phyloP scores from a whole-genome alignment of 768 basidiomycete species.

The Brasilioporus rufonigricans region DNA sequence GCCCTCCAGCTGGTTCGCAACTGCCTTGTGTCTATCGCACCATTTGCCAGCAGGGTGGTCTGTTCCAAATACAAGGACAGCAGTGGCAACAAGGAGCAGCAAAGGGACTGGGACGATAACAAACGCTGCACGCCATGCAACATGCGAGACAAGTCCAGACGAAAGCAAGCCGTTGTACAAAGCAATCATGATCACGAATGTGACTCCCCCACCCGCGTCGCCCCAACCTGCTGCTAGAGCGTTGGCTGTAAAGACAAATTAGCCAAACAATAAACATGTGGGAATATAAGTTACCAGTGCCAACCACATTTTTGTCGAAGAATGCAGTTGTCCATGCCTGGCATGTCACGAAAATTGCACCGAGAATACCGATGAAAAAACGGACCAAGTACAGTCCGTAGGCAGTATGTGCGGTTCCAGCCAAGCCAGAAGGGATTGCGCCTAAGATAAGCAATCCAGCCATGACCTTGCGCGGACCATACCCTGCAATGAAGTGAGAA shows the following conservation, averaged over 20 bases:
- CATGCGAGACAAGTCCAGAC: conserved; percentile 37
- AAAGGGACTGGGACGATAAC: conserved; percentile 55
- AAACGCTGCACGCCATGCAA: conserved; percentile 56
- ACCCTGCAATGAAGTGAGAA: not conserved
- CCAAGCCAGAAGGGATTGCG: not conserved
- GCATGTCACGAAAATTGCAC: not conserved
- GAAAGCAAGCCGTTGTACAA: conserved; percentile 40
- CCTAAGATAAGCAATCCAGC: not conserved
- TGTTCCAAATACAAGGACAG: not conserved
- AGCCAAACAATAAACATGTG: not conserved
- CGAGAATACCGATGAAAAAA: not conserved
- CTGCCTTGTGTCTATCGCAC: conserved; percentile 4
- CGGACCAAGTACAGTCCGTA: not conserved
- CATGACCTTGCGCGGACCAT: not conserved
- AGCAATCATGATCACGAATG: conserved; percentile 3
- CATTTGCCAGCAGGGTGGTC: not conserved
- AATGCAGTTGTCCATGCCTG: not conserved
- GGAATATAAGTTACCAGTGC: not conserved
- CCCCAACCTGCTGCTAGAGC: conserved; percentile 3
- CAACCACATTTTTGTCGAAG: not conserved
- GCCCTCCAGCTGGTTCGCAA: not conserved
- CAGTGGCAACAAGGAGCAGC: conserved; percentile 40
- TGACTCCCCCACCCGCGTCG: conserved; percentile 1
- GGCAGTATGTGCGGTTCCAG: not conserved
- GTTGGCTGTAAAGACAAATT: not conserved